phyloP scores from a whole-genome alignment of 495 filamentous ascomycete genomes.

The Xylaria sp. region DNA sequence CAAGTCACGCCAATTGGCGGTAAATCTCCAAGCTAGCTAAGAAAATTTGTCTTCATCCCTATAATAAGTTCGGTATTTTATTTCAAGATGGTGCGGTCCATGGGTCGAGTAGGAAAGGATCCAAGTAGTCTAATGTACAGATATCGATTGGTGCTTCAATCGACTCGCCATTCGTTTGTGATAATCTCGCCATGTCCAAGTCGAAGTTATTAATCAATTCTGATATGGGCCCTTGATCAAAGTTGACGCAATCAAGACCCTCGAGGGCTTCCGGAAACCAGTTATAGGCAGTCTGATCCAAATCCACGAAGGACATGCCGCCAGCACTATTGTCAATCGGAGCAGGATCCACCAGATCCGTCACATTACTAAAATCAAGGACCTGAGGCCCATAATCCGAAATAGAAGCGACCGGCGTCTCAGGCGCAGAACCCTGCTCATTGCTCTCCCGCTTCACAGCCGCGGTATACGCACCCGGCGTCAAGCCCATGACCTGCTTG shows the following conservation, averaged over 20 bases:
- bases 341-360: background rate
- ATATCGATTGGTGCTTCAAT: background rate
- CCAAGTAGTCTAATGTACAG: background rate
- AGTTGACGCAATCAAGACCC: background rate
- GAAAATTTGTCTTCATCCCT: background rate
- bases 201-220: conserved; percentile 8
- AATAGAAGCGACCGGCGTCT: conserved; percentile 1
- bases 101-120: conserved; percentile 8
- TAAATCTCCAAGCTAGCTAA: background rate
- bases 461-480: conserved; percentile 62
- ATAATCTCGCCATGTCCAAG: background rate
- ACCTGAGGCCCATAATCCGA: background rate
- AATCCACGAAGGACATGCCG: background rate
- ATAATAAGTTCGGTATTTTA: background rate
- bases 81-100: background rate
- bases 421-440: background rate
- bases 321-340: background rate
- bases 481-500: conserved; percentile 64
- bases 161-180: background rate
- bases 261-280: background rate
- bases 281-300: background rate
- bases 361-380: background rate
- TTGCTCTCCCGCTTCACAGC: conserved; percentile 1
- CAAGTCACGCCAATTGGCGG: background rate
- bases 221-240: background rate